Conservation (phyloP, 768 basidiomycete species). For the Lactifluus piperatus region DNA sequence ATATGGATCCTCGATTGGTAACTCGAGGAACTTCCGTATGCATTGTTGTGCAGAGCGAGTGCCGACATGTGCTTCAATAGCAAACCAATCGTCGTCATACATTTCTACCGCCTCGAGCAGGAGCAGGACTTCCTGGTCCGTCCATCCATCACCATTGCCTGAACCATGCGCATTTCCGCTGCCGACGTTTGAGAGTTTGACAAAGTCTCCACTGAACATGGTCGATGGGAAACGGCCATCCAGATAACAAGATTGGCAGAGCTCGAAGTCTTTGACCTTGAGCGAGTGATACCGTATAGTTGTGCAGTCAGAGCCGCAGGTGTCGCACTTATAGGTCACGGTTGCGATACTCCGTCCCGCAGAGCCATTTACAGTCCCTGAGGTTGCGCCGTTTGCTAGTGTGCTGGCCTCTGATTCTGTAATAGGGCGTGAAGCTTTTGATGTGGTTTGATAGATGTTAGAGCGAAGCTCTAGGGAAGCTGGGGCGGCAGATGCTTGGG, state of each 20-base stretch:
- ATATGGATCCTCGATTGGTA: conserved; percentile 96
- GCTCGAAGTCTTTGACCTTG: conserved; percentile 84
- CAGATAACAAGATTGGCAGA: conserved; percentile 89
- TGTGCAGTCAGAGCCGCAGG: conserved; percentile 92
- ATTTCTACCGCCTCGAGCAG: conserved; percentile 97
- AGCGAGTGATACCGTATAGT: conserved; percentile 83
- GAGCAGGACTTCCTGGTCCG: conserved; percentile 80
- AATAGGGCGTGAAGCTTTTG: conserved; percentile 71
- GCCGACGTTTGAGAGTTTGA: conserved; percentile 55
- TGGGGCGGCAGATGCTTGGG: conserved; percentile 35
- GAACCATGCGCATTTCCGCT: conserved; percentile 29
- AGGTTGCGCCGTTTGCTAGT: conserved; percentile 46
- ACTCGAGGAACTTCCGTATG: conserved; percentile 87
- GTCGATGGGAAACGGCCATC: conserved; percentile 94
- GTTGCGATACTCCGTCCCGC: conserved; percentile 28
- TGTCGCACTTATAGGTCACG: conserved; percentile 73
- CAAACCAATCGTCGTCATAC: conserved; percentile 95
- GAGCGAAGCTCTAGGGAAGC: conserved; percentile 84
- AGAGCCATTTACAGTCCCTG: conserved; percentile 36
- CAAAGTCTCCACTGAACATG: conserved; percentile 97
- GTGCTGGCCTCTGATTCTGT: conserved; percentile 57
- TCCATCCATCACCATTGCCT: conserved; percentile 58
- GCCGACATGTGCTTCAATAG: conserved; percentile 88
- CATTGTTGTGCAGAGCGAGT: conserved; percentile 91
- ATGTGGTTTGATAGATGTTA: conserved; percentile 81